Conservation (phyloP, 2,329 filamentous ascomycete species). For the Aspergillus uvarum region DNA sequence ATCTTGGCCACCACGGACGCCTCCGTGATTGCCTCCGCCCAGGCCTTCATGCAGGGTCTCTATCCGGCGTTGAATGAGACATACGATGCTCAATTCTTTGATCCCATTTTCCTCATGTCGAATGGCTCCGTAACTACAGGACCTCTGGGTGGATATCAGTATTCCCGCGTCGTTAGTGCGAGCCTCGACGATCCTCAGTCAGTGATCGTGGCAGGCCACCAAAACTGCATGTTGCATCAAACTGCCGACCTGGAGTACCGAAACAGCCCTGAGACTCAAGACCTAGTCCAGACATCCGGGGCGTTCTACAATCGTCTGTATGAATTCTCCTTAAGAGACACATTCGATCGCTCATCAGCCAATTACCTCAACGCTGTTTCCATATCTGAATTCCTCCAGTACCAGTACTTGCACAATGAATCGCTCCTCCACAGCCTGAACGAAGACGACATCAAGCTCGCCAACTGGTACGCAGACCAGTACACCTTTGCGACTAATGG, state of each 20-base stretch:
- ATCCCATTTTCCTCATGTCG: conserved; percentile 45
- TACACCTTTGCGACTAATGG: conserved; percentile 50
- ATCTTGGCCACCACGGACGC: conserved; percentile 51
- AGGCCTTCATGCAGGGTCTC: conserved; percentile 62
- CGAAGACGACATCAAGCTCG: conserved; percentile 33
- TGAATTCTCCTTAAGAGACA: conserved; percentile 43
- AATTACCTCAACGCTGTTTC: conserved; percentile 54
- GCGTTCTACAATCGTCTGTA: conserved; percentile 51
- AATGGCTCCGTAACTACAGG: conserved; percentile 49
- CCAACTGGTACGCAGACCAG: conserved; percentile 51
- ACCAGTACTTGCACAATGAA: conserved; percentile 54
- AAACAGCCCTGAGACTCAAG: conserved; percentile 41
- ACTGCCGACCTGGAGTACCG: conserved; percentile 43
- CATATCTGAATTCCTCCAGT: conserved; percentile 59
- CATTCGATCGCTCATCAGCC: conserved; percentile 41
- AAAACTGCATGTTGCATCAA: conserved; percentile 44
- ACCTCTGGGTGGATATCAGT: conserved; percentile 59
- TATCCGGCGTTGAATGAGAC: conserved; percentile 52
- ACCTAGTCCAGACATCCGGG: conserved; percentile 37
- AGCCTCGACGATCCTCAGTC: conserved; percentile 50
- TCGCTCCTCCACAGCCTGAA: conserved; percentile 37
- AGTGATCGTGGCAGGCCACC: conserved; percentile 52
- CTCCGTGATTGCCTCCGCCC: conserved; percentile 53
- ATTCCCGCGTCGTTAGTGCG: conserved; percentile 50
- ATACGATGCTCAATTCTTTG: conserved; percentile 32